Conservation (phyloP, 441 rosid genomes). For the Corymbia calophylla region DNA sequence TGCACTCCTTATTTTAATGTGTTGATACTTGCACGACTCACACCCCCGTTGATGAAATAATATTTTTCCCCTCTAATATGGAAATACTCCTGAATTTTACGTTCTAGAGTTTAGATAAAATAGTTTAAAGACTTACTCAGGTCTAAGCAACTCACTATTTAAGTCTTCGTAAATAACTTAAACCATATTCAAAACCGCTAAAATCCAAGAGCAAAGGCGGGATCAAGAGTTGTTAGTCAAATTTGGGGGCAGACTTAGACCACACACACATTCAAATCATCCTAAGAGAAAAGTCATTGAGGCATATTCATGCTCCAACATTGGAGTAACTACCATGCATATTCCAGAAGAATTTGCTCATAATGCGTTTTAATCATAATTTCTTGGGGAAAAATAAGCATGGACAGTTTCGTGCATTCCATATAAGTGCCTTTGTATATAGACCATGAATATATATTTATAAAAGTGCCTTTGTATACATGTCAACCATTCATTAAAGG, state of each 20-base stretch:
- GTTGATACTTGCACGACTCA: too few relatives aligned
- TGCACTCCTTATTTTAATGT: too few relatives aligned
- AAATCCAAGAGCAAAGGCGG: neutral
- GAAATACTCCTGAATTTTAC: too few relatives aligned
- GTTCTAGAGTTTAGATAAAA: too few relatives aligned
- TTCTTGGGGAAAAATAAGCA: neutral
- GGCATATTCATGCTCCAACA: neutral
- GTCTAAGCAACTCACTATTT: neutral
- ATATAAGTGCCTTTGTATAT: neutral
- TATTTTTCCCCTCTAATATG: too few relatives aligned
- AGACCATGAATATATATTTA: too few relatives aligned
- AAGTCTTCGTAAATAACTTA: neutral
- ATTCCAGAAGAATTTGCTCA: neutral
- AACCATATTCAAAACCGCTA: neutral
- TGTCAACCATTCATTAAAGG: neutral
- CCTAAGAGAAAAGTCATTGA: neutral
- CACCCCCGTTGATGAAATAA: too few relatives aligned
- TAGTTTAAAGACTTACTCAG: too few relatives aligned
- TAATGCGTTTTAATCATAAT: neutral
- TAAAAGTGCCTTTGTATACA: neutral
- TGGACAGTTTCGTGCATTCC: neutral
- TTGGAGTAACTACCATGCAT: neutral
- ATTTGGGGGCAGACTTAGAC: neutral
- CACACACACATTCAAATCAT: neutral
- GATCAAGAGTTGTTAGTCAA: neutral